A percentile compares a stretch with the other conserved stretches of the same genome.
These are phyloP conservation scores for Capsicum baccatum DNA, from an alignment of 257 asterid genomes.

Conservation along the genomic window DNA sequence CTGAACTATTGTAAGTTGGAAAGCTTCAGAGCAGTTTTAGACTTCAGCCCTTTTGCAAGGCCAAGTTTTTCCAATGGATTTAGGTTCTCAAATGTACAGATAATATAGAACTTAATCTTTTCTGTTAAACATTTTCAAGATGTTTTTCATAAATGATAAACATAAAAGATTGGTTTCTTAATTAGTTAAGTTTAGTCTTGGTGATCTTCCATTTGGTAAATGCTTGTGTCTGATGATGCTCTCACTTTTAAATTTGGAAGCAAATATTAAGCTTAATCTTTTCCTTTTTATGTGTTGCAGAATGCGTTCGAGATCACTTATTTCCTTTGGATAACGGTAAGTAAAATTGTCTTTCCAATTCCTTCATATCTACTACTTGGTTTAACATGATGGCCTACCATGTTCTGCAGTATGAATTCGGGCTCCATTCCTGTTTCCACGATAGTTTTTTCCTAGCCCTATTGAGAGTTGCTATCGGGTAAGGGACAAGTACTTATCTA, in stretches of 20 bases:
- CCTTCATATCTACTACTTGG: background rate
- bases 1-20: background rate
- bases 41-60: background rate
- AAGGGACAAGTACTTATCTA: constrained; percentile 31
- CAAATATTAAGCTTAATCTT: background rate
- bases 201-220: background rate
- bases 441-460: constrained; percentile 59
- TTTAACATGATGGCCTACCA: background rate
- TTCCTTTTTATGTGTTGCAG: constrained; percentile 47
- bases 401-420: constrained; percentile 82
- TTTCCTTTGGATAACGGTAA: constrained; percentile 90
- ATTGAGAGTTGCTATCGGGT: constrained; percentile 81
- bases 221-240: background rate
- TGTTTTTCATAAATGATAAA: background rate
- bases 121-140: background rate
- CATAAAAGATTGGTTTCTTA: background rate
- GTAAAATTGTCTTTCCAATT: constrained; percentile 1
- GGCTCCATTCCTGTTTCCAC: constrained; percentile 85
- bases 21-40: background rate
- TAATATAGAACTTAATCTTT: background rate
- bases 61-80: background rate
- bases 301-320: constrained; percentile 95
- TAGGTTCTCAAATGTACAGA: background rate
- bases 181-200: background rate
- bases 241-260: background rate